These are phyloP conservation scores for Sambucus nigra DNA, from an alignment of 129 eudicot species.

Conservation along the genomic window DNA sequence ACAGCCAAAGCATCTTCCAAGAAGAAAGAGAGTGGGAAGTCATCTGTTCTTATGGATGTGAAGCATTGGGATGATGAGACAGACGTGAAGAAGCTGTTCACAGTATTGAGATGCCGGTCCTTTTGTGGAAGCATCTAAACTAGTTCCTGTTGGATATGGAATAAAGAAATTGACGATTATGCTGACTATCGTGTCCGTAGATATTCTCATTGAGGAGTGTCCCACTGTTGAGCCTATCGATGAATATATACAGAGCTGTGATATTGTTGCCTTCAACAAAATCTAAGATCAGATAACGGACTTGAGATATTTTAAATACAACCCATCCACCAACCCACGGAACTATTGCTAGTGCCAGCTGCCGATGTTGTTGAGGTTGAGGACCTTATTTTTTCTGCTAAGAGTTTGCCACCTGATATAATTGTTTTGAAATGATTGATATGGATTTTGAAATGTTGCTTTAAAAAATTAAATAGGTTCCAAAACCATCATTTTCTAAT, in stretches of 20 bases:
- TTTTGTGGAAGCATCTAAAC: slow-evolving; percentile 96
- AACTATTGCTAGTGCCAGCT: too few relatives aligned
- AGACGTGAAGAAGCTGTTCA: slow-evolving; percentile 94
- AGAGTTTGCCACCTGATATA: too few relatives aligned
- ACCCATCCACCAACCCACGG: too few relatives aligned
- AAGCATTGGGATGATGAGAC: slow-evolving; percentile 99
- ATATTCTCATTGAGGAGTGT: slow-evolving; percentile 65
- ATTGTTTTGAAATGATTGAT: too few relatives aligned
- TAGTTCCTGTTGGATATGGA: slow-evolving; percentile 95
- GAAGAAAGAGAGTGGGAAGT: slow-evolving; percentile 98
- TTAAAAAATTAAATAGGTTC: too few relatives aligned
- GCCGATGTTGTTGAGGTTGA: too few relatives aligned
- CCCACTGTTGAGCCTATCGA: slow-evolving; percentile 78
- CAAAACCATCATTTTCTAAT: too few relatives aligned
- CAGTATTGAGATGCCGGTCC: slow-evolving; percentile 59
- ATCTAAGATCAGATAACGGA: too few relatives aligned
- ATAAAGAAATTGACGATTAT: slow-evolving; percentile 88
- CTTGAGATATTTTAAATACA: not conserved
- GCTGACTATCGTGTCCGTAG: slow-evolving; percentile 87
- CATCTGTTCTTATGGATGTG: slow-evolving; percentile 85
- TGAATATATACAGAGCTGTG: slow-evolving; percentile 92
- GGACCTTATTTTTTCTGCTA: too few relatives aligned
- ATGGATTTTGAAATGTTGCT: too few relatives aligned
- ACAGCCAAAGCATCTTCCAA: slow-evolving; percentile 70
- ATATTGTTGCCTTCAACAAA: slow-evolving; percentile 97